Evolutionary conservation across 495 filamentous ascomycete species (phyloP), one percentile per base, ranked within the genome.

Genomic region (Annulohypoxylon stygium): DNA sequence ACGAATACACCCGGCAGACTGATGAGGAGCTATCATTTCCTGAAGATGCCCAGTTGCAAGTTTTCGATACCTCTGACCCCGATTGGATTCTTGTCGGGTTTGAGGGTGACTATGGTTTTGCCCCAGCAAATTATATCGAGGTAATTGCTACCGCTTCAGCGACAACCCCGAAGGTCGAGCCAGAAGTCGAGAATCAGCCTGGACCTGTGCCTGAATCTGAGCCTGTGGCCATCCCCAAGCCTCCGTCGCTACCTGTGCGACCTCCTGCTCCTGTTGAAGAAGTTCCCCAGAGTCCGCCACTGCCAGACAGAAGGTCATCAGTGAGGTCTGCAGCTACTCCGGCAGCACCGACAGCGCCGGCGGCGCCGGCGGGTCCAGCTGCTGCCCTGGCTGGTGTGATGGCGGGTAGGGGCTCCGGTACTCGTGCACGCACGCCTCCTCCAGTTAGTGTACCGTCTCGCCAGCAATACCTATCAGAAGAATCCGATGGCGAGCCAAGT

Each of bases 1-100:
- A 95, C 83, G 97, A 98, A 79, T 99, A 99, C 81, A 93, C 92
- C 39, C 88, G 94, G 62, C 96, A 99, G 82, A 99, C 96, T 54
- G 97, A 99, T 77, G 96, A 98, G 80, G 96, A 99, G 83, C 86
- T 99, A 26, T 97, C 95, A 26, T 97, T 99, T 79, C 88, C 92
- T 48, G 95, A 99, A 85, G 94, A 97, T 81, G 90, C 92, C 26
- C 81, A 88, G 59, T 84, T 99, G 45, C 82, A 90, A 59, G 93
- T 98, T 33, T 98, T 93, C 78, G 96, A 99, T 76, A 91, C 86
- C 11, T 91, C 93, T 7, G 96, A 98, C 81, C 94, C 94, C 16
- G 96, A 98, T 80, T 99, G 96, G 96, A 97, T 94, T 67, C 85
- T 99, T 26, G 95, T 97, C 20, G 95, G 95, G 0, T 83, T 88